Conservation (phyloP, 257 asterid genomes). For the Pogostemon cablin region DNA sequence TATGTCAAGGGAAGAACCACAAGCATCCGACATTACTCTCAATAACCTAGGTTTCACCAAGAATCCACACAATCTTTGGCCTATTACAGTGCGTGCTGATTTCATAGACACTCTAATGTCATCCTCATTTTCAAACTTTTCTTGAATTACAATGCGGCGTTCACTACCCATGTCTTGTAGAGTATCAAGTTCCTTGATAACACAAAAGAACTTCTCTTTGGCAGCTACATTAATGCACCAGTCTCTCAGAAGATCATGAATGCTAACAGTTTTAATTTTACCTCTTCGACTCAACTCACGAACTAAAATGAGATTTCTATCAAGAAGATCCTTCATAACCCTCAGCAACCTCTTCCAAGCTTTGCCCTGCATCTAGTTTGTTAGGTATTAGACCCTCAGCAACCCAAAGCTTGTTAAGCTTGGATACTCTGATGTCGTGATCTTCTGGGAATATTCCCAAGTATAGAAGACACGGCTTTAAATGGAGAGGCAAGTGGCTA, state of each 20-base stretch:
- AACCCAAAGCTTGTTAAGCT: slow-evolving; percentile 22
- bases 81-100: slow-evolving; percentile 9
- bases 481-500: slow-evolving; percentile 3
- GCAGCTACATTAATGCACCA: neutral
- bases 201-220: slow-evolving; percentile 19
- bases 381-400: slow-evolving; percentile 15
- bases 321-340: slow-evolving; percentile 17
- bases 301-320: slow-evolving; percentile 22
- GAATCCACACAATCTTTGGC: neutral
- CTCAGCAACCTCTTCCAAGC: slow-evolving; percentile 1
- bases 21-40: slow-evolving; percentile 14
- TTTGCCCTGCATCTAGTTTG: neutral
- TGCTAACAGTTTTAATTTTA: neutral
- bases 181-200: neutral
- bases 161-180: neutral
- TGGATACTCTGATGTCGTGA: neutral
- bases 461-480: slow-evolving; percentile 19
- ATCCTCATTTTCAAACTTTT: neutral
- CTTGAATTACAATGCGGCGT: slow-evolving; percentile 12
- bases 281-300: neutral
- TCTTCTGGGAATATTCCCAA: slow-evolving; percentile 19
- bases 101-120: neutral
- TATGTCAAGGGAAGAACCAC: neutral
- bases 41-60: slow-evolving; percentile 1
- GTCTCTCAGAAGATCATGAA: slow-evolving; percentile 24